These are phyloP conservation scores for Cylindrotheca fusiformis DNA, from an alignment of 108 stramenopile genomes.

Conservation along the genomic window DNA sequence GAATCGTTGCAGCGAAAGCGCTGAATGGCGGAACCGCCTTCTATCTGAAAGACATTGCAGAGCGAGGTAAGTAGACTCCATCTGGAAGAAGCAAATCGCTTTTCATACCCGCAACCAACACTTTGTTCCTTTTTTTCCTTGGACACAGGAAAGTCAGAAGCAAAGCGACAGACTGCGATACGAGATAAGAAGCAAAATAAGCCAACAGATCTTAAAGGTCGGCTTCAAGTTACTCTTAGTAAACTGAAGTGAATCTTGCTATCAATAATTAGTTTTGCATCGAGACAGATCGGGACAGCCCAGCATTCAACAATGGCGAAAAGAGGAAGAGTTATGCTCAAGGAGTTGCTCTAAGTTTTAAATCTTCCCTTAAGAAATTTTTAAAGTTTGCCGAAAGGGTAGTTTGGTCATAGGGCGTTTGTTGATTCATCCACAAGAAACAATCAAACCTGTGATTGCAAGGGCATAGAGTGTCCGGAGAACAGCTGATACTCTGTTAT, in stretches of 20 bases:
- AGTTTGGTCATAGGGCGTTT: no score
- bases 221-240: conserved; percentile 62
- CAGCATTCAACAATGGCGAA: no score
- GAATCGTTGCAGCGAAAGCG: conserved; percentile 72
- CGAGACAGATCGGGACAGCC: no score
- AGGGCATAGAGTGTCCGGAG: no score
- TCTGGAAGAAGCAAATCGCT: neutral
- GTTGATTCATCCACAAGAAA: no score
- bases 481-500: no score
- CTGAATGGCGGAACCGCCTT: conserved; percentile 57
- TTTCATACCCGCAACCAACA: neutral
- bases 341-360: no score
- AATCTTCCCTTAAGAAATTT: no score
- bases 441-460: no score
- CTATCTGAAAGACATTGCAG: conserved; percentile 66
- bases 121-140: neutral
- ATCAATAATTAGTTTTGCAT: no score
- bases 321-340: no score
- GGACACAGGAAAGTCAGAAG: conserved; percentile 23
- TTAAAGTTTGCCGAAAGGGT: no score
- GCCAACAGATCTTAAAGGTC: conserved; percentile 53
- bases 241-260: conserved; percentile 42
- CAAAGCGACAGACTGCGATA: conserved; percentile 27
- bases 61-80: conserved; percentile 41
- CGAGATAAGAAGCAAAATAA: conserved; percentile 73